Base-by-base conservation (phyloP, 768 basidiomycete genomes). In the Rossbeevera mucosa region DNA sequence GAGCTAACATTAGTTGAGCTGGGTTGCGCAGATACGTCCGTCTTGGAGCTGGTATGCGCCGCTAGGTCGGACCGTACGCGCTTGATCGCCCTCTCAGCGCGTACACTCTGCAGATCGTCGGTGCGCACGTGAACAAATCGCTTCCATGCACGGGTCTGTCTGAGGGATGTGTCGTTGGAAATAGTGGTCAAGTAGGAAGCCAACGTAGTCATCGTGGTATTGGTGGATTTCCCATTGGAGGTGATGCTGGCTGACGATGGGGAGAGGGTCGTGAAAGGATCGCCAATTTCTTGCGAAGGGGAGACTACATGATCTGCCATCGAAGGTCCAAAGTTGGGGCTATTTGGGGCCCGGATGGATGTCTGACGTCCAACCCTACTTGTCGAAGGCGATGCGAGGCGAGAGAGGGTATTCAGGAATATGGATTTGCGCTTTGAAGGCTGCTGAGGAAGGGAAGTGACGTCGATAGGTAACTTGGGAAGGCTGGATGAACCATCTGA, bases 31-130 rank as follows among this genome's bases (percentile, higher is more conserved):
- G 71, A 53, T 9, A 62, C 31, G 31, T 59, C 72, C 47, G 45
- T 50, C 63, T 58, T 73, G 16, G 74, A 69, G 41, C 80, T 72
- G 49, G 76, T 69, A 62, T 93, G 90, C 11, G 83, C 83, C 9
- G 87, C 89, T 20, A 91, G 74, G 71, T 94, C 92, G 42, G 88
- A 91, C 50, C 90, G 76, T 18, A 91, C 88, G 25, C 89, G 83
- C 73, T 92, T 91, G 71, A 94, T 88, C 4, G 91, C 87, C 57
- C 90, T 78, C 72, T 94, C 91, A 36, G 88, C 83, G 41, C 91
- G 82, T 6, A 85, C 85, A 59, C 90, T 92, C 73, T 94, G 85
- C 47, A 94, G 70, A 68, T 95, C 93, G 62, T 94, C 92, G 3
- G 83, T 86, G 51, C 92, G 79, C 7, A 93, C 89, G 43, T 83